Evolutionary conservation across 2,329 filamentous ascomycete species (phyloP).

Genomic region (Pseudopithomyces maydicus): DNA sequence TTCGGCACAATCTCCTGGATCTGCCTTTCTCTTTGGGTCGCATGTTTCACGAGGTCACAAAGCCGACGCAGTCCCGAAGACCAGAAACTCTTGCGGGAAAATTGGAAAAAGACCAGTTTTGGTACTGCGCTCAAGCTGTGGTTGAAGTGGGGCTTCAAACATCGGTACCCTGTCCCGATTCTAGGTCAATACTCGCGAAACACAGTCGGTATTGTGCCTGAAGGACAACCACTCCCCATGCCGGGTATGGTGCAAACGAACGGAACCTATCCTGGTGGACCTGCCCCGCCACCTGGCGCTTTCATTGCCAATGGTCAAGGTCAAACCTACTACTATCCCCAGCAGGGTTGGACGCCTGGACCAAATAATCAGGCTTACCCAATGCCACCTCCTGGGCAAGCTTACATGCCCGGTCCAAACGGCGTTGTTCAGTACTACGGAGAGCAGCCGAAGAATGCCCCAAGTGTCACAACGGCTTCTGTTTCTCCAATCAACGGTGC

Average conservation of each 20-base stretch:
- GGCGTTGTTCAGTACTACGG: conserved; percentile 21
- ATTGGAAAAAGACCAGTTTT: conserved; percentile 34
- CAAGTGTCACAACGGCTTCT: conserved; percentile 6
- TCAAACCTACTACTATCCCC: conserved; percentile 22
- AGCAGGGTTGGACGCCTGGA: conserved; percentile 22
- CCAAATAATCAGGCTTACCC: conserved; percentile 8
- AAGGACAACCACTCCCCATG: conserved; percentile 26
- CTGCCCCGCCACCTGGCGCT: conserved; percentile 13
- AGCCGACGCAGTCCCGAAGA: conserved; percentile 35
- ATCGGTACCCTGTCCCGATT: conserved; percentile 33
- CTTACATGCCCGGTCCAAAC: conserved; percentile 7
- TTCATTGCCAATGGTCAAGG: conserved; percentile 14
- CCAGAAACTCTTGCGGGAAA: conserved; percentile 33
- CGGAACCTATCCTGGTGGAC: conserved; percentile 4
- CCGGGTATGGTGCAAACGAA: conserved; percentile 29
- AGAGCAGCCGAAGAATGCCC: conserved; percentile 48
- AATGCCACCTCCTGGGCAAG: conserved; percentile 10
- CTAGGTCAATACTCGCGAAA: conserved; percentile 36
- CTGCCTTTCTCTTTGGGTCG: conserved; percentile 32
- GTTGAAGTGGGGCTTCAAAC: conserved; percentile 38
- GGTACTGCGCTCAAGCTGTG: conserved; percentile 39
- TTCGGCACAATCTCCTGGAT: conserved; percentile 41
- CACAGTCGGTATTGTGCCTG: conserved; percentile 35
- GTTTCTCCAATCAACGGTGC: conserved; percentile 4
- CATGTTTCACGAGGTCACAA: conserved; percentile 40